Evolutionary conservation across 148 eudicot species (phyloP).

Genomic region (Pharnaceum exiguum): DNA sequence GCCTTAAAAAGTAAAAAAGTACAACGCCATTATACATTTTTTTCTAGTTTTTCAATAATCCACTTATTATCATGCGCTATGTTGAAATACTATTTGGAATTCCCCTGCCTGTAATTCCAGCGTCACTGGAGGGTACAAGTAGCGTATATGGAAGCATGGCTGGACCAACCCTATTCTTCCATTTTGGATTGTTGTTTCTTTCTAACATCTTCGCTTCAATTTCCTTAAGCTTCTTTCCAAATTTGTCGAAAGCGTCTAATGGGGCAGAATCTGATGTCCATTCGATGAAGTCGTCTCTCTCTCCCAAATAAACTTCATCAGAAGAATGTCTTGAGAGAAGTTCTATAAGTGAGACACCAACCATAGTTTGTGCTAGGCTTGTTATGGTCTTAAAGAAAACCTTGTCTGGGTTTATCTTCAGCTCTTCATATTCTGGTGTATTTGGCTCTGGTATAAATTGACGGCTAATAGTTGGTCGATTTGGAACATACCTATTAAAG

Average conservation of each 20-base stretch:
- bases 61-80: too few relatives aligned
- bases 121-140: slow-evolving; percentile 46
- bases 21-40: too few relatives aligned
- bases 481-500: too few relatives aligned
- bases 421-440: slow-evolving; percentile 57
- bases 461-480: slow-evolving; percentile 73
- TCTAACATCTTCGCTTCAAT: slow-evolving; percentile 40
- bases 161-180: slow-evolving; percentile 62
- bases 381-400: slow-evolving; percentile 55
- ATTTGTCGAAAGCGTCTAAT: slow-evolving; percentile 43
- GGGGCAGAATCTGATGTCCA: slow-evolving; percentile 57
- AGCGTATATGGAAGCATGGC: slow-evolving; percentile 64
- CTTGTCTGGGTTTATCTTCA: slow-evolving; percentile 38
- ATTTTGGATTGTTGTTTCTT: slow-evolving; percentile 40
- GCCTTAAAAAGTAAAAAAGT: too few relatives aligned
- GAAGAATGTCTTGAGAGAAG: slow-evolving; percentile 66
- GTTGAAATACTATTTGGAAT: slow-evolving; percentile 81
- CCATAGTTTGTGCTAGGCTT: slow-evolving; percentile 50
- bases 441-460: slow-evolving; percentile 52
- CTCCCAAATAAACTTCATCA: slow-evolving; percentile 74
- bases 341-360: slow-evolving; percentile 73
- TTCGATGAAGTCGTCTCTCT: slow-evolving; percentile 44
- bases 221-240: slow-evolving; percentile 39
- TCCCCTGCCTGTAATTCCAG: slow-evolving; percentile 78
- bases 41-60: too few relatives aligned